Percentiles rank a stretch among this genome's conserved stretches.
Evolutionary conservation across 2,329 filamentous ascomycete genomes (phyloP).

Genomic region (Allantophomopsis cytisporea): DNA sequence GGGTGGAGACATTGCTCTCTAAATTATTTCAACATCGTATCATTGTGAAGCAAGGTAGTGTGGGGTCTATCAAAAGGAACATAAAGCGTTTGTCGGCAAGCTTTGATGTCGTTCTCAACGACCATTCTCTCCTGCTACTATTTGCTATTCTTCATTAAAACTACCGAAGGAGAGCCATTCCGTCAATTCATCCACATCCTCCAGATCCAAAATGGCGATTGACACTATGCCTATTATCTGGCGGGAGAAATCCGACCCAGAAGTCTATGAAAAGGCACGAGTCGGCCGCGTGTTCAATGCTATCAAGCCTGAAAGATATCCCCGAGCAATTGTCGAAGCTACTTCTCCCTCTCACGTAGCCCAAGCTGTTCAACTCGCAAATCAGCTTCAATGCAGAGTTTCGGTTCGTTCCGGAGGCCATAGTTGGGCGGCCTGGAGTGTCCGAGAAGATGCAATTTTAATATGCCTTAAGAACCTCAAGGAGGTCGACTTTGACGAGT

Average conservation of each 20-base stretch:
- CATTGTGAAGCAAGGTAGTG: too few relatives aligned
- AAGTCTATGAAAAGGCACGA: constrained; percentile 21
- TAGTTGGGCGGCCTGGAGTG: constrained; percentile 33
- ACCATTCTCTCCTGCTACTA: neutral
- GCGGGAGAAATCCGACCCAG: constrained; percentile 2
- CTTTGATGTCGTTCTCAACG: neutral
- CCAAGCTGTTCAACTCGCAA: constrained; percentile 23
- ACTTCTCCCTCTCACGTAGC: constrained; percentile 20
- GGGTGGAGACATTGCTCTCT: too few relatives aligned
- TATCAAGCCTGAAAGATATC: constrained; percentile 23
- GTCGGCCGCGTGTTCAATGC: constrained; percentile 30
- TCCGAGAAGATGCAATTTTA: constrained; percentile 29
- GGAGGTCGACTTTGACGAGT: constrained; percentile 24
- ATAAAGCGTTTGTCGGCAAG: too few relatives aligned
- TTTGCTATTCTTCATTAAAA: neutral
- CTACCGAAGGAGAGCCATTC: too few relatives aligned
- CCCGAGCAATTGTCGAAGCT: constrained; percentile 26
- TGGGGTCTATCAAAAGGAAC: too few relatives aligned
- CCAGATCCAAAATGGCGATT: too few relatives aligned
- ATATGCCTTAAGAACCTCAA: constrained; percentile 24
- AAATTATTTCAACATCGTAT: too few relatives aligned
- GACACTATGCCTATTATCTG: constrained; percentile 2
- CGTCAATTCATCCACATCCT: too few relatives aligned
- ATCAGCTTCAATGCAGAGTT: constrained; percentile 19
- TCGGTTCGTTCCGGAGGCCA: constrained; percentile 35